These are phyloP conservation scores for Rubroshorea leprosula DNA, from an alignment of 345 rosid species.

Conservation along the genomic window DNA sequence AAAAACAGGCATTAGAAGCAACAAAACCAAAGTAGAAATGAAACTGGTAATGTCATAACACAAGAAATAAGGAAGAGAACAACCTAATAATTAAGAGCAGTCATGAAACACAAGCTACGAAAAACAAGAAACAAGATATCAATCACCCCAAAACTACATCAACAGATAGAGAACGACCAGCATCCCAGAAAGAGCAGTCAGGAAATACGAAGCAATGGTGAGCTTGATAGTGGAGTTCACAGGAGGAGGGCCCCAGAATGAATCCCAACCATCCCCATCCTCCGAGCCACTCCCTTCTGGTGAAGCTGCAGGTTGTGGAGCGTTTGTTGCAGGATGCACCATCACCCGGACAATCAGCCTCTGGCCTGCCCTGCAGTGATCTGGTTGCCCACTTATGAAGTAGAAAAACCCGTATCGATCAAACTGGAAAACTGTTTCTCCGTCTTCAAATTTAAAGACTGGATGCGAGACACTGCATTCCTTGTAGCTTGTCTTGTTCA, in stretches of 20 bases:
- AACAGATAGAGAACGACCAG: slow-evolving; percentile 21
- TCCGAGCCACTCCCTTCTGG: slow-evolving; percentile 10
- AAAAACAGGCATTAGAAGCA: no score
- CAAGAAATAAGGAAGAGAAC: neutral
- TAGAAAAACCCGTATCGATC: slow-evolving; percentile 29
- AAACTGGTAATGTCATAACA: no score
- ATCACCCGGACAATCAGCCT: slow-evolving; percentile 26
- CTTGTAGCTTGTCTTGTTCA: slow-evolving; percentile 19
- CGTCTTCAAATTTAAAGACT: slow-evolving; percentile 14
- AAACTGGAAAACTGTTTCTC: slow-evolving; percentile 23
- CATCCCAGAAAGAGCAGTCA: slow-evolving; percentile 27
- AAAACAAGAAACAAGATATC: neutral
- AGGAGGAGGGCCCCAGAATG: slow-evolving; percentile 28
- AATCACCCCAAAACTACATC: neutral
- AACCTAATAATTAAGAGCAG: no score
- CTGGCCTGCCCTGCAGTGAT: slow-evolving; percentile 26
- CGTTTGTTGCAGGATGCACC: slow-evolving; percentile 10
- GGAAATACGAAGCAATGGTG: slow-evolving; percentile 27
- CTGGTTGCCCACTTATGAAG: slow-evolving; percentile 24
- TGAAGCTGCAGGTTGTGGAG: slow-evolving; percentile 22
- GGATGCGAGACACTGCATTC: slow-evolving; percentile 23
- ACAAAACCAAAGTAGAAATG: neutral
- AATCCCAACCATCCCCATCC: slow-evolving; percentile 20
- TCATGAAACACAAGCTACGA: neutral
- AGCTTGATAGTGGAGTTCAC: slow-evolving; percentile 22